Evolutionary conservation across 2,329 filamentous ascomycete genomes (phyloP).

Genomic region (Penicillium digitatum): DNA sequence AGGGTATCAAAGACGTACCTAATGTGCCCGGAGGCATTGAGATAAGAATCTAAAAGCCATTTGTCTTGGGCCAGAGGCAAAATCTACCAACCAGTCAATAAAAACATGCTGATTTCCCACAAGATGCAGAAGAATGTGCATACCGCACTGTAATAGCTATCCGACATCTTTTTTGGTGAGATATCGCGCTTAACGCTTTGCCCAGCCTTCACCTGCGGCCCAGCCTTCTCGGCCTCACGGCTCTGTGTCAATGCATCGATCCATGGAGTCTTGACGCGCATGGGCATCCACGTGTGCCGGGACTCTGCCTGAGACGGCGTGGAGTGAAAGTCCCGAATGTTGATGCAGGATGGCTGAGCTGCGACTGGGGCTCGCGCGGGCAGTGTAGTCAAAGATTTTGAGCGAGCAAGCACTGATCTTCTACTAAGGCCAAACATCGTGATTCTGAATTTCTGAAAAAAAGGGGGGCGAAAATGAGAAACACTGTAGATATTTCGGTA

Average conservation of each 20-base stretch:
- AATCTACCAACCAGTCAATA: constrained; percentile 44
- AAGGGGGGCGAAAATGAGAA: neutral
- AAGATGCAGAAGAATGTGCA: constrained; percentile 24
- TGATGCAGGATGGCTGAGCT: constrained; percentile 11
- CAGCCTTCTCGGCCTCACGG: constrained; percentile 40
- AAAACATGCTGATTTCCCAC: neutral
- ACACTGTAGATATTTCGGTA: neutral
- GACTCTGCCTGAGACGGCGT: constrained; percentile 26
- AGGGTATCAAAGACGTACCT: constrained; percentile 40
- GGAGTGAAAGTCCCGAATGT: constrained; percentile 27
- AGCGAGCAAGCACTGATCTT: constrained; percentile 18
- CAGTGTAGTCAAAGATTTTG: constrained; percentile 17
- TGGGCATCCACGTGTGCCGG: constrained; percentile 47
- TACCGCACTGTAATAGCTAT: constrained; percentile 66
- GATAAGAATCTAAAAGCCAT: constrained; percentile 72
- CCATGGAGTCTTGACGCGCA: constrained; percentile 64
- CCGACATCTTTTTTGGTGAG: constrained; percentile 64
- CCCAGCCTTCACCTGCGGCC: constrained; percentile 16
- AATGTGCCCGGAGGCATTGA: constrained; percentile 72
- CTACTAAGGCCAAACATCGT: constrained; percentile 21
- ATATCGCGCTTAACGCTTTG: constrained; percentile 51
- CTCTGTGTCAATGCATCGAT: constrained; percentile 60
- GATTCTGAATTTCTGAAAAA: too few species aligned
- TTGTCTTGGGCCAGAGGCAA: constrained; percentile 69
- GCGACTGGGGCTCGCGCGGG: constrained; percentile 12